Percentiles rank a stretch among this genome's conserved stretches.
Evolutionary conservation across 208 protist species (phyloP).

Genomic region (Leishmania gerbilli): DNA sequence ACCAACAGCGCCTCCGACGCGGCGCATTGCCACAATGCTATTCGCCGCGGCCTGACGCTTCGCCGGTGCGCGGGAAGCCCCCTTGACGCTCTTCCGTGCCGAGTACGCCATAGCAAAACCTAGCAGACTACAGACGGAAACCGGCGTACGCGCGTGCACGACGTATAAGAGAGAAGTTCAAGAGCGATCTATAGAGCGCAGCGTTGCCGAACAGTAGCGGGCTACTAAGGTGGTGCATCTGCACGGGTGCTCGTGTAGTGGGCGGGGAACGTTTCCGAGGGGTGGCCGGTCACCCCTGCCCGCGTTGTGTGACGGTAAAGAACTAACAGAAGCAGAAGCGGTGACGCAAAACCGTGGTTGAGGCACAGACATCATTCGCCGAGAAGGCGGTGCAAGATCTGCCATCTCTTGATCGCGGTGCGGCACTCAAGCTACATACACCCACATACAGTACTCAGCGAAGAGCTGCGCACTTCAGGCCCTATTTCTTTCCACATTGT

Average conservation of each 20-base stretch:
- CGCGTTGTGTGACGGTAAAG: background rate
- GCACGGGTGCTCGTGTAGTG: too few species aligned
- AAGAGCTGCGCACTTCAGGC: background rate
- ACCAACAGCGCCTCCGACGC: background rate
- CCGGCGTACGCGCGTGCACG: background rate
- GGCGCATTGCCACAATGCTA: background rate
- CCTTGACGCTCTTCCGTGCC: background rate
- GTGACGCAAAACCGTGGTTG: background rate
- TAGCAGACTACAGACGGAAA: background rate
- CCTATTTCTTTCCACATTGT: background rate
- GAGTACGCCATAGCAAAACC: background rate
- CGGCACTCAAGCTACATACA: background rate
- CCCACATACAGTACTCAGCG: background rate
- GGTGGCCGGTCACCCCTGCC: background rate
- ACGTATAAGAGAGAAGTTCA: background rate
- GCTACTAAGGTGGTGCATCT: too few species aligned
- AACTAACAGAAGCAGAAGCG: background rate
- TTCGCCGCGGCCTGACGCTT: background rate
- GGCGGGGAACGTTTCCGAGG: background rate
- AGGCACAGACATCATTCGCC: background rate
- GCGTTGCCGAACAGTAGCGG: background rate
- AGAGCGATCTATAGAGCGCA: background rate
- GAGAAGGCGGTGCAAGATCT: background rate
- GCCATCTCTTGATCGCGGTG: background rate
- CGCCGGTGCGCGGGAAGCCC: background rate